Evolutionary conservation across 805 yeast species (phyloP), one percentile per base, ranked within the genome.

Genomic region (Starmerella vitae): DNA sequence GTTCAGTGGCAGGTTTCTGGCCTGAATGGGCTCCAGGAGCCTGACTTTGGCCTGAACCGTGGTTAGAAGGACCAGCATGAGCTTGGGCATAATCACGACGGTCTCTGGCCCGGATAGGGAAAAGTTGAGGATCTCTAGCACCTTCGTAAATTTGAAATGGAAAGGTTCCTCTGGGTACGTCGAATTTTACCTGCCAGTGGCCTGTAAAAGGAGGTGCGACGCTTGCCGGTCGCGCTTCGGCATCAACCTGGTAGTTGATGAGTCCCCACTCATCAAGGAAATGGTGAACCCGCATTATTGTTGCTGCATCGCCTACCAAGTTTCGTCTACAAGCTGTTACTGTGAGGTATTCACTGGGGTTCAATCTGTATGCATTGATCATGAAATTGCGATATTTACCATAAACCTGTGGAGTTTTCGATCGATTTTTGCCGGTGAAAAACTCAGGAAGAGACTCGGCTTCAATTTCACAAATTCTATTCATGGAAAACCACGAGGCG

Each of bases 251-350:
- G 58, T 86, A 86, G 59, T 86, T 86, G 38, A 86, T 82, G 37
- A 86, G 65, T 0, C 96, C 96, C 96, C 96, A 86, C 57, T 79
- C 80, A 50, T 75, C 82, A 42, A 86, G 63, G 55, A 86, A 85
- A 37, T 76, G 69, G 54, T 83, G 94, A 7, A 86, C 74, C 46
- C 94, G 72, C 67, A 85, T 71, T 44, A 86, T 70, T 0, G 94
- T 73, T 2, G 93, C 88, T 5, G 84, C 94, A 63, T 86, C 96
- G 41, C 94, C 93, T 12, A 83, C 85, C 41, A 86, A 67, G 50
- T 83, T 83, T 51, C 96, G 75, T 56, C 97, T 75, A 40, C 85
- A 79, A 0, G 95, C 93, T 0, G 96, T 86, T 42, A 83, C 75
- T 0, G 95, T 81, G 30, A 86, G 64, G 53, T 82, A 85, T 57